These are phyloP conservation scores for Talaromyces marneffei DNA, from an alignment of 2,329 filamentous ascomycete species.

Conservation along the genomic window DNA sequence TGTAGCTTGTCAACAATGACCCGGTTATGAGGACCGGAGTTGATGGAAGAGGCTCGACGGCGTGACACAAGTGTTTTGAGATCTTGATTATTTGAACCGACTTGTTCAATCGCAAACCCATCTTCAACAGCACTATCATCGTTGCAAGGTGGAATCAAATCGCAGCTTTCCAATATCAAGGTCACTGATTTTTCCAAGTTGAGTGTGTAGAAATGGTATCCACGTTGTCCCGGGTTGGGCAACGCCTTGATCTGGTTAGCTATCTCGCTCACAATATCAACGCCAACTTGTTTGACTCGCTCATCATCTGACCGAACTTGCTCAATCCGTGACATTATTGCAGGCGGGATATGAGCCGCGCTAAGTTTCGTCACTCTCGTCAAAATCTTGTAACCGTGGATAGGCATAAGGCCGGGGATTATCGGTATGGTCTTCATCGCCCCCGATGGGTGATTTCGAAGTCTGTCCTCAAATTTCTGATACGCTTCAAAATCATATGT, in stretches of 20 bases:
- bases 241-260: slow-evolving; percentile 69
- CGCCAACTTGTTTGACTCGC: slow-evolving; percentile 43
- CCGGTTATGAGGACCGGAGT: slow-evolving; percentile 79
- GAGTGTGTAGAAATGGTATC: slow-evolving; percentile 96
- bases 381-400: slow-evolving; percentile 95
- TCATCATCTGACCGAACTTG: slow-evolving; percentile 44
- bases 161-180: slow-evolving; percentile 78
- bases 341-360: slow-evolving; percentile 72
- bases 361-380: slow-evolving; percentile 90
- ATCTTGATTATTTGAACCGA: slow-evolving; percentile 23
- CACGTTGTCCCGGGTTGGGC: slow-evolving; percentile 57
- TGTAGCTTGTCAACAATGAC: slow-evolving; percentile 66
- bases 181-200: slow-evolving; percentile 95
- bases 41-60: slow-evolving; percentile 69
- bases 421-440: slow-evolving; percentile 82
- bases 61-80: slow-evolving; percentile 30
- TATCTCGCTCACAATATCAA: slow-evolving; percentile 70
- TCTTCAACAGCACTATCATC: slow-evolving; percentile 40
- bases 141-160: slow-evolving; percentile 62
- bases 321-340: slow-evolving; percentile 59
- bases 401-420: slow-evolving; percentile 92
- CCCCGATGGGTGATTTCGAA: slow-evolving; percentile 77
- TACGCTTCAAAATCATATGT: slow-evolving; percentile 90
- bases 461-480: slow-evolving; percentile 65
- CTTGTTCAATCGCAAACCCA: slow-evolving; percentile 40